Evolutionary conservation across 306 rosid genomes (phyloP).

Genomic region (Quercus glauca): DNA sequence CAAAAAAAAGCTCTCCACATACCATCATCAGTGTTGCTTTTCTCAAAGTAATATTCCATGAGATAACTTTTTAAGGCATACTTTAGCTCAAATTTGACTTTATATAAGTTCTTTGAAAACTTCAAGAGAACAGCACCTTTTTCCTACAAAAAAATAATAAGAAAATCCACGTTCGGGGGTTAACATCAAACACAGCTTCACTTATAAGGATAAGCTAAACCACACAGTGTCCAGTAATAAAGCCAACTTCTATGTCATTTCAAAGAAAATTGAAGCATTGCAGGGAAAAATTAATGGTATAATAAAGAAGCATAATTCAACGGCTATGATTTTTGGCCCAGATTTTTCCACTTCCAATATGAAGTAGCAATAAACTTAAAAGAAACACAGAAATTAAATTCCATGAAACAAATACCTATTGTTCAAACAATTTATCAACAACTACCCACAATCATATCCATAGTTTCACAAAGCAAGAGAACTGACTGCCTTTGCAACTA

Average conservation of each 20-base stretch:
- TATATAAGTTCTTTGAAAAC: constrained; percentile 52
- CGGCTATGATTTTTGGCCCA: not conserved
- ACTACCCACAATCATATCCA: not conserved
- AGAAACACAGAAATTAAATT: not conserved
- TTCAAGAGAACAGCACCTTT: constrained; percentile 72
- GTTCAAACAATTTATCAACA: not conserved
- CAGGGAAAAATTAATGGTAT: not conserved
- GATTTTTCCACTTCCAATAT: not conserved
- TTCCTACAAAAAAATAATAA: constrained; percentile 39
- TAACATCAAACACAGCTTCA: not conserved
- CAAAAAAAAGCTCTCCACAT: not conserved
- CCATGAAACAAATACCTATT: not conserved
- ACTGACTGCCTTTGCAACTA: not conserved
- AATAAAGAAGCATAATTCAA: not conserved
- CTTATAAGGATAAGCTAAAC: not conserved
- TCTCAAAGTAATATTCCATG: constrained; percentile 77
- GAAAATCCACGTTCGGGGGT: not conserved
- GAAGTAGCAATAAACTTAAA: too few species aligned
- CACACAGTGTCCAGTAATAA: not conserved
- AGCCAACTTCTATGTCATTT: not conserved
- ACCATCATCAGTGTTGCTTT: constrained; percentile 46
- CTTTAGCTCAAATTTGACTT: constrained; percentile 84
- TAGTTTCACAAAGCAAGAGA: not conserved
- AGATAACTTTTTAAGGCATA: constrained; percentile 67
- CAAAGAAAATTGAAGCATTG: constrained; percentile 2